A percentile compares a stretch with the other conserved stretches of the same genome.
phyloP scores from a whole-genome alignment of 2,329 filamentous ascomycete genomes.

The Microdochium nivale region DNA sequence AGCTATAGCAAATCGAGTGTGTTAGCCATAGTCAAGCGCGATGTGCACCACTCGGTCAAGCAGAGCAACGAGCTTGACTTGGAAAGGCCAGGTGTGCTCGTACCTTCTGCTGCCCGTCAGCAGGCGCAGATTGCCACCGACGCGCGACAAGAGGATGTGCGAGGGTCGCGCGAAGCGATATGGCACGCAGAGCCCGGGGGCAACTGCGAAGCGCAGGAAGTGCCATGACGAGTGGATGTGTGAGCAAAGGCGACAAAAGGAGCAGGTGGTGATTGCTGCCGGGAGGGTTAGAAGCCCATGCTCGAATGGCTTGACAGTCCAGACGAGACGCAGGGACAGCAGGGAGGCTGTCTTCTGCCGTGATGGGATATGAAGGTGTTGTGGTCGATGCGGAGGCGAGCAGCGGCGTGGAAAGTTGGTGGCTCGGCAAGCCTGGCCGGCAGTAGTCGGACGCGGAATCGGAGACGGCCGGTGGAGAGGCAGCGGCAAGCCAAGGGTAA shows the following conservation, averaged over 20 bases:
- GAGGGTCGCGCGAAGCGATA: background rate
- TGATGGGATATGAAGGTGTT: background rate
- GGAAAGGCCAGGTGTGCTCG: slow-evolving; percentile 3
- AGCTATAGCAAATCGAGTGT: slow-evolving; percentile 42
- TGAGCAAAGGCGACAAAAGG: background rate
- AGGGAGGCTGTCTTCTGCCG: background rate
- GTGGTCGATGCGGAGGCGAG: background rate
- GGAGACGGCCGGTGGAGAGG: background rate
- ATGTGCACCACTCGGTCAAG: too few species aligned
- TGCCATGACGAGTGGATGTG: background rate
- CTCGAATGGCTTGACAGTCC: background rate
- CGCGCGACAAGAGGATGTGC: background rate
- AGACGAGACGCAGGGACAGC: background rate
- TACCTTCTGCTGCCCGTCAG: slow-evolving; percentile 2
- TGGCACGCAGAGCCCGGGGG: background rate
- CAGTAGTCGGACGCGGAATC: background rate
- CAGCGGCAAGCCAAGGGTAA: background rate
- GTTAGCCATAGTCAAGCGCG: slow-evolving; percentile 7
- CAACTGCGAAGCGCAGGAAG: background rate
- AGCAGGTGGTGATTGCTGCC: background rate
- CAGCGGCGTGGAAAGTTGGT: background rate
- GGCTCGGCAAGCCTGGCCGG: background rate
- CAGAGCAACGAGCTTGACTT: too few species aligned
- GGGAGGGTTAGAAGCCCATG: background rate
- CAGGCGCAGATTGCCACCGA: background rate